Percentiles rank a stretch among this genome's conserved stretches.
Evolutionary conservation across 208 protist genomes (phyloP).

Genomic region (Trypanosoma avium): DNA sequence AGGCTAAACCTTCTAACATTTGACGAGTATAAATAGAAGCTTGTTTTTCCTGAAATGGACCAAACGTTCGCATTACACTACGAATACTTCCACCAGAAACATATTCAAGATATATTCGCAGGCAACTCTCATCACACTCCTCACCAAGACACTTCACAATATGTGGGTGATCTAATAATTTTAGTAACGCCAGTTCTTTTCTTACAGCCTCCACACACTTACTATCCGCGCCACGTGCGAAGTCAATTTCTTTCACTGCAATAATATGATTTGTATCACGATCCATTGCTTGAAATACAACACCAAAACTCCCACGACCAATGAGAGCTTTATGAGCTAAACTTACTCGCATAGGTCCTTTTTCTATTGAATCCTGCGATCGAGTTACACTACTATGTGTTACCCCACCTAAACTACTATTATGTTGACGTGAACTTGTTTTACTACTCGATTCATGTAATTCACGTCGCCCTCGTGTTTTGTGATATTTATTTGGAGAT

Average conservation of each 20-base stretch:
- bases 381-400: constrained; percentile 17
- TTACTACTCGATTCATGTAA: not conserved
- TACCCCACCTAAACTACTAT: constrained; percentile 2
- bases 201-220: constrained; percentile 37
- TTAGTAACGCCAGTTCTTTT: constrained; percentile 75
- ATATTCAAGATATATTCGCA: constrained; percentile 94
- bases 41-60: constrained; percentile 76
- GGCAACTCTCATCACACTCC: constrained; percentile 58
- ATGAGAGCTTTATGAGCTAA: constrained; percentile 74
- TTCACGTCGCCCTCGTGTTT: not conserved
- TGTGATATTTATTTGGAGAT: constrained; percentile 8
- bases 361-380: constrained; percentile 10
- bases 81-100: constrained; percentile 89
- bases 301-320: constrained; percentile 84
- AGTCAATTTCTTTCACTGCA: constrained; percentile 85
- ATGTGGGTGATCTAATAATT: constrained; percentile 87
- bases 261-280: constrained; percentile 85
- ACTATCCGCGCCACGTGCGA: not conserved
- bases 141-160: constrained; percentile 89
- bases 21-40: constrained; percentile 72
- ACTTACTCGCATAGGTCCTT: constrained; percentile 39
- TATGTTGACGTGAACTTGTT: not conserved
- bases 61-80: constrained; percentile 73
- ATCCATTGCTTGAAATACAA: constrained; percentile 87
- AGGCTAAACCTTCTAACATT: constrained; percentile 78